Conservation (phyloP, 1,139 yeast species). For the Candida tunisiensis region DNA sequence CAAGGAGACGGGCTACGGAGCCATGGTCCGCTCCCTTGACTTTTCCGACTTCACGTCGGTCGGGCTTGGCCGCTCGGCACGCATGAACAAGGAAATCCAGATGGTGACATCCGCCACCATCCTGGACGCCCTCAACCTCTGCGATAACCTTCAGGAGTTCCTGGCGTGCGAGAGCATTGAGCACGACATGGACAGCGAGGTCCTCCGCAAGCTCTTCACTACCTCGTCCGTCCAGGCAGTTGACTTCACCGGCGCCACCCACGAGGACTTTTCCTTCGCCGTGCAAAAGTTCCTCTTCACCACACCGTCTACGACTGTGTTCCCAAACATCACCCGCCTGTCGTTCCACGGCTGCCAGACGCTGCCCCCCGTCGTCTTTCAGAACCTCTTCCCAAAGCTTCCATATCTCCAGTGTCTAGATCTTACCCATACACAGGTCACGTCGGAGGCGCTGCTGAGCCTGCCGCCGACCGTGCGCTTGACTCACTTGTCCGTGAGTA, state of each 20-base stretch:
- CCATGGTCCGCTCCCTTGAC: constrained; percentile 61
- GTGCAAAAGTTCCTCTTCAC: background rate
- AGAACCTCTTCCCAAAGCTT: constrained; percentile 39
- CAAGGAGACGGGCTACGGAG: constrained; percentile 36
- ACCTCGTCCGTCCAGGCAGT: constrained; percentile 47
- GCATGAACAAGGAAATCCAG: constrained; percentile 83
- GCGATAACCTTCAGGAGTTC: constrained; percentile 60
- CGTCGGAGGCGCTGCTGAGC: constrained; percentile 33
- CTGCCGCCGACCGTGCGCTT: constrained; percentile 39
- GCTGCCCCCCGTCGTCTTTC: constrained; percentile 38
- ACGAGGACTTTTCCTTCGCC: background rate
- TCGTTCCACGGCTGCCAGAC: constrained; percentile 87
- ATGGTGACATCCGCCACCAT: constrained; percentile 74
- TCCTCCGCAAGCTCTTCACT: constrained; percentile 42
- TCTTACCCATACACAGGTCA: constrained; percentile 65
- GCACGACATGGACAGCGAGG: constrained; percentile 56
- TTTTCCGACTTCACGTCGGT: constrained; percentile 81
- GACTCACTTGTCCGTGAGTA: constrained; percentile 64
- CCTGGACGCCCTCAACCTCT: constrained; percentile 35
- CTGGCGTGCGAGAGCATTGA: constrained; percentile 77
- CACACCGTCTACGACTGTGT: constrained; percentile 1
- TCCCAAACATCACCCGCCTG: constrained; percentile 28
- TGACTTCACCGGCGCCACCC: constrained; percentile 31
- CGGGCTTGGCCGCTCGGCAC: constrained; percentile 77
- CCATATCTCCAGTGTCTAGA: constrained; percentile 53